phyloP scores from a whole-genome alignment of 805 yeast genomes.

The Wickerhamiella australiensis region DNA sequence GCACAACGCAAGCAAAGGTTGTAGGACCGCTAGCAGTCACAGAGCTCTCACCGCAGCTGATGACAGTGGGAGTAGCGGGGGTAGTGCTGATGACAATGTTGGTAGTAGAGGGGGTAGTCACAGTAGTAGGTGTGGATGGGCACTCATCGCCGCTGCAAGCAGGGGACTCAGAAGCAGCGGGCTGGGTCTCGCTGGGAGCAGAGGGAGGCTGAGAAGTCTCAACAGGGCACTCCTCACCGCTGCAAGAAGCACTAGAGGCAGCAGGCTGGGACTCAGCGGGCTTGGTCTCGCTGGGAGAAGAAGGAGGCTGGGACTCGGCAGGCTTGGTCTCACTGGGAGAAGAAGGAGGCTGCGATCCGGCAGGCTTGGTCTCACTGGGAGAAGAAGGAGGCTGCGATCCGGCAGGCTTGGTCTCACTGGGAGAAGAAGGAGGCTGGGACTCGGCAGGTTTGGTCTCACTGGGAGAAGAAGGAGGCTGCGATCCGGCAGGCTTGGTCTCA shows the following conservation, averaged over 20 bases:
- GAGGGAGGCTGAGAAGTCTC: neutral
- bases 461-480: conserved; percentile 4
- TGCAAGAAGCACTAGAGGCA: neutral
- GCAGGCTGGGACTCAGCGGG: neutral
- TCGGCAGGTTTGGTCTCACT: neutral
- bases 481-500: neutral
- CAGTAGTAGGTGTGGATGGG: neutral
- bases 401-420: neutral
- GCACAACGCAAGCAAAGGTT: conserved; percentile 3
- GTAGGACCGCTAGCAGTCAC: conserved; percentile 5
- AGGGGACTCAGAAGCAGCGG: neutral
- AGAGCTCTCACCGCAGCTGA: conserved; percentile 7
- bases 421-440: neutral
- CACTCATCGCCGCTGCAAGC: neutral
- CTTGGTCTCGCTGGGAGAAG: neutral
- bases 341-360: neutral
- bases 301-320: neutral
- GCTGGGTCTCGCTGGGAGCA: neutral
- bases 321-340: neutral
- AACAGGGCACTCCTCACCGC: neutral
- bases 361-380: neutral
- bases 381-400: neutral
- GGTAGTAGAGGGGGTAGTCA: neutral
- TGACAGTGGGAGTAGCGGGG: conserved; percentile 9
- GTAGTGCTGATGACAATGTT: conserved; percentile 1